Evolutionary conservation across 129 eudicot species (phyloP), one percentile per base, ranked within the genome.

Genomic region (Logfia minima): DNA sequence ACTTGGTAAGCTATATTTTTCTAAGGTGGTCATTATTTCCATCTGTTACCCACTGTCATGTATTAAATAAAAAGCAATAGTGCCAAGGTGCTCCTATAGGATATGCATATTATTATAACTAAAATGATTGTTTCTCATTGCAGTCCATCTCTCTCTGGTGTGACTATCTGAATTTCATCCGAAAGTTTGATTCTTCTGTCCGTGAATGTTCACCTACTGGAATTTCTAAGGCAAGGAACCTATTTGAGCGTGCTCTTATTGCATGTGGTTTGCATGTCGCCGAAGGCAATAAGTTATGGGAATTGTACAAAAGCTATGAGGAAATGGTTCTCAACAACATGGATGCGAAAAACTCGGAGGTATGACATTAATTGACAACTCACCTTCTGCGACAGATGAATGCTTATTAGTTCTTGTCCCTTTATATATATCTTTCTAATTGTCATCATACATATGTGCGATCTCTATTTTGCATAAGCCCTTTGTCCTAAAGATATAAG

Each of bases 201-300:
- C 74, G 76, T 32, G 90, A 85, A 79, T 83, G 88, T 84, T 89
- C 96, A 75, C 82, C 87, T 17, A 79, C 73, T 75, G 97, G 97
- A 59, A 82, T 87, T 61, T 86, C 87, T 21, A 94, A 91, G 83
- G 84, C 86, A 61, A 89, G 97, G 77, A 83, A 89, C 77, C 87
- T 94, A 29, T 94, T 94, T 75, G 97, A 94, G 87, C 93, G 89
- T 77, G 99, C 97, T 68, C 86, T 91, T 72, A 88, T 83, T 71
- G 99, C 97, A 62, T 88, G 88, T 76, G 97, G 99, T 69, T 88
- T 89, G 78, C 99, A 94, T 87, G 85, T 94, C 78, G 52, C 92
- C 78, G 96, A 87, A 83, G 97, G 99, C 77, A 80, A 84, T 78
- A 86, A 85, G 72, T 83, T 94, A 83, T 94, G 97, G 93, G 97